phyloP scores from a whole-genome alignment of 2,329 filamentous ascomycete species.

The Diaporthe sp. region DNA sequence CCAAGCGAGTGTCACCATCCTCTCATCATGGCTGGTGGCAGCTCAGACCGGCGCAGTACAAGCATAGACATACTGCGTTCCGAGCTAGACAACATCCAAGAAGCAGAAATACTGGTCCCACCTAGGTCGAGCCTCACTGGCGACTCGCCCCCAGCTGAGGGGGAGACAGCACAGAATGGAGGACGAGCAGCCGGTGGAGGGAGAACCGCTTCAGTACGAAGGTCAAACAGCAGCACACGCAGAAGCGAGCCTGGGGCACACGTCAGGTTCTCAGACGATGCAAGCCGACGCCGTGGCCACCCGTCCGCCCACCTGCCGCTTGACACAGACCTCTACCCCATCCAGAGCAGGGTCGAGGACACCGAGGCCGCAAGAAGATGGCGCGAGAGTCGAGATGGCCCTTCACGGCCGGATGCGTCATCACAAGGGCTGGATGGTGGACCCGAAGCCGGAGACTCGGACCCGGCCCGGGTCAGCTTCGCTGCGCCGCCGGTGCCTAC shows the following conservation, averaged over 20 bases:
- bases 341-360: conserved; percentile 46
- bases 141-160: not conserved
- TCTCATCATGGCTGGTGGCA: conserved; percentile 43
- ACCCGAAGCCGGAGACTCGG: not conserved
- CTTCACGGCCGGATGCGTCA: not conserved
- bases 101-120: conserved; percentile 38
- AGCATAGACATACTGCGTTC: conserved; percentile 44
- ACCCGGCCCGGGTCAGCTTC: conserved; percentile 23
- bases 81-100: conserved; percentile 47
- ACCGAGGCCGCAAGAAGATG: conserved; percentile 40
- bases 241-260: conserved; percentile 33
- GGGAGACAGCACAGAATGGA: conserved; percentile 29
- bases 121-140: conserved; percentile 7
- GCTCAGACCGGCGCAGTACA: conserved; percentile 37
- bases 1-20: not conserved
- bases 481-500: conserved; percentile 43
- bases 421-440: not conserved
- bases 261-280: conserved; percentile 33
- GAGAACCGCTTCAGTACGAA: not conserved
- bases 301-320: conserved; percentile 40
- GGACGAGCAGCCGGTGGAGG: conserved; percentile 21
- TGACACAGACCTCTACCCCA: conserved; percentile 49
- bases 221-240: conserved; percentile 30
- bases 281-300: conserved; percentile 14
- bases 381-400: conserved; percentile 34